phyloP scores from a whole-genome alignment of 2,329 filamentous ascomycete genomes.

The Xylariaceae sp. region DNA sequence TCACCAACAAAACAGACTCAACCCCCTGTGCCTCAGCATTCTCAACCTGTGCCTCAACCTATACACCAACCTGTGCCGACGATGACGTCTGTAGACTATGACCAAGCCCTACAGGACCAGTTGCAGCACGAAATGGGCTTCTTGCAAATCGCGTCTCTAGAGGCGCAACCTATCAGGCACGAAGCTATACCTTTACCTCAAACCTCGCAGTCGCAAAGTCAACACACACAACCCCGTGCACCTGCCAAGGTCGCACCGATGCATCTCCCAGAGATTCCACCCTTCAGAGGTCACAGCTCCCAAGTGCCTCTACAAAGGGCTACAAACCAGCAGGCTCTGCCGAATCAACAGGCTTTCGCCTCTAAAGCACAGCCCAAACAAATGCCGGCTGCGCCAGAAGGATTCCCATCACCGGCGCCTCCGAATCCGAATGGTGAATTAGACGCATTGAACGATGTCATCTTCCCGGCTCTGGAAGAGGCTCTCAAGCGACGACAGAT shows the following conservation, averaged over 20 bases:
- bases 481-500: conserved; percentile 77
- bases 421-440: conserved; percentile 63
- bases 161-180: conserved; percentile 18
- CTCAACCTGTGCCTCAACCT: conserved; percentile 47
- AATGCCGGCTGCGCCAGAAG: conserved; percentile 36
- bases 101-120: conserved; percentile 57
- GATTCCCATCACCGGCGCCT: conserved; percentile 56
- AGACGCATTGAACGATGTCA: conserved; percentile 84
- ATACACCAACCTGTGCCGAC: conserved; percentile 44
- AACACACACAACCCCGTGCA: conserved; percentile 30
- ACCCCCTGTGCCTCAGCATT: no score
- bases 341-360: conserved; percentile 48
- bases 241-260: conserved; percentile 40
- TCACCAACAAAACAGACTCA: conserved; percentile 50
- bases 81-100: conserved; percentile 55
- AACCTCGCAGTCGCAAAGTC: conserved; percentile 34
- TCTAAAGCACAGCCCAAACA: conserved; percentile 53
- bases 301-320: conserved; percentile 20
- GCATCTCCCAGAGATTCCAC: conserved; percentile 52
- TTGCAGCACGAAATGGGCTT: conserved; percentile 59
- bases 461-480: conserved; percentile 88
- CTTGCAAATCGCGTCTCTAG: conserved; percentile 44
- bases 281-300: conserved; percentile 42
- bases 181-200: conserved; percentile 23
- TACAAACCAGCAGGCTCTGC: conserved; percentile 27